These are phyloP conservation scores for Dothideomycetes sp. DNA, from an alignment of 2,329 filamentous ascomycete species.

Conservation along the genomic window DNA sequence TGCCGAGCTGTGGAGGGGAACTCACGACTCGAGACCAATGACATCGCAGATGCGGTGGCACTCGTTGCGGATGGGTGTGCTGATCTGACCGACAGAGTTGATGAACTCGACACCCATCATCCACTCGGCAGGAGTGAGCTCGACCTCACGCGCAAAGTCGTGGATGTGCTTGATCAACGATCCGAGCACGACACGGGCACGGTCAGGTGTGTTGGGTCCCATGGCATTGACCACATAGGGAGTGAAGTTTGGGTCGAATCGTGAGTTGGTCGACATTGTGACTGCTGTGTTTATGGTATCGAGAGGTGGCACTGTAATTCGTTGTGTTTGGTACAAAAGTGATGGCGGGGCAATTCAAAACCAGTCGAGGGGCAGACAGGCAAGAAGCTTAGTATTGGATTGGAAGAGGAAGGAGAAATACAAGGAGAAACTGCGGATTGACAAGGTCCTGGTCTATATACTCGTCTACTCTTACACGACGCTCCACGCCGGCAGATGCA, in stretches of 20 bases:
- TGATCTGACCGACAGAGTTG: constrained; percentile 64
- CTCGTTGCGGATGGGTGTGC: constrained; percentile 61
- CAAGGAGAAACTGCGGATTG: background rate
- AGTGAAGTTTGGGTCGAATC: constrained; percentile 63
- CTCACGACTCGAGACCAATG: constrained; percentile 62
- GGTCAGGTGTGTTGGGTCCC: constrained; percentile 57
- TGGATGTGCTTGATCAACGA: constrained; percentile 63
- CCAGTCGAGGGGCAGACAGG: background rate
- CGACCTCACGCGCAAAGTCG: constrained; percentile 68
- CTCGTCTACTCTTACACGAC: too few relatives aligned
- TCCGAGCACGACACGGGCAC: constrained; percentile 54
- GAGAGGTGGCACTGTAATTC: background rate
- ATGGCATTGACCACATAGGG: constrained; percentile 63
- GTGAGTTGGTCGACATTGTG: constrained; percentile 10
- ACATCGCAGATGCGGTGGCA: constrained; percentile 64
- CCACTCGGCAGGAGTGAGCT: constrained; percentile 71
- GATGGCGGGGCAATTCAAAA: constrained; percentile 2
- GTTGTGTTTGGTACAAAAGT: background rate
- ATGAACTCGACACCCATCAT: constrained; percentile 64
- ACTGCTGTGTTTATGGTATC: background rate
- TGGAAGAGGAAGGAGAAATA: background rate
- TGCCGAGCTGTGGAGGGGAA: constrained; percentile 15
- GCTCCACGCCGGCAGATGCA: too few relatives aligned
- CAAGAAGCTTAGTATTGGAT: constrained; percentile 5
- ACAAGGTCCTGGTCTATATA: constrained; percentile 8